These are phyloP conservation scores for Psilocybe tampanensis DNA, from an alignment of 768 basidiomycete species.

Conservation along the genomic window DNA sequence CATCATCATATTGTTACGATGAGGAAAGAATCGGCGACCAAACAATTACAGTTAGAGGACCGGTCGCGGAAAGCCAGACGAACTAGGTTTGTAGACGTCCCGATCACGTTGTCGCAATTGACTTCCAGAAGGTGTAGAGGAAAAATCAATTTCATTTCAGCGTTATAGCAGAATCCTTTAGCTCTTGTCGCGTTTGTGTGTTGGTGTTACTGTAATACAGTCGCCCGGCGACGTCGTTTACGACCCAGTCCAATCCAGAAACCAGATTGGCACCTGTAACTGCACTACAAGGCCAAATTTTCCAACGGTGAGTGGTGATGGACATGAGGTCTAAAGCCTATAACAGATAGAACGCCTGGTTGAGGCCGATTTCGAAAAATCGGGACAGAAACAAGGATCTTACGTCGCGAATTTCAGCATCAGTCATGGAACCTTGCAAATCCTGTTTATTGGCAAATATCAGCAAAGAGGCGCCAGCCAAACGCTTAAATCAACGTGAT, in stretches of 20 bases:
- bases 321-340: slow-evolving; percentile 81
- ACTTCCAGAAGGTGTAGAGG: slow-evolving; percentile 8
- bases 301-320: slow-evolving; percentile 90
- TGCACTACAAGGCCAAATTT: slow-evolving; percentile 90
- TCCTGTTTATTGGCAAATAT: slow-evolving; percentile 99
- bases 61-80: slow-evolving; percentile 14
- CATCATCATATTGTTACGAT: neutral
- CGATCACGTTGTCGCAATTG: neutral
- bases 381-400: slow-evolving; percentile 33
- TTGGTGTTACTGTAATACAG: slow-evolving; percentile 76
- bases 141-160: slow-evolving; percentile 3
- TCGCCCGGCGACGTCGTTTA: slow-evolving; percentile 83
- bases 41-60: slow-evolving; percentile 18
- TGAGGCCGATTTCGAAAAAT: slow-evolving; percentile 15
- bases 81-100: neutral
- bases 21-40: slow-evolving; percentile 13
- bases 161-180: slow-evolving; percentile 6
- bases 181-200: slow-evolving; percentile 20
- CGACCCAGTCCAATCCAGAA: slow-evolving; percentile 89
- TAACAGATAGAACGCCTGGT: slow-evolving; percentile 6
- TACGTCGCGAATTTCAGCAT: slow-evolving; percentile 82
- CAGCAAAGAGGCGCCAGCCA: slow-evolving; percentile 94
- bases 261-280: slow-evolving; percentile 86
- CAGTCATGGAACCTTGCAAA: slow-evolving; percentile 82
- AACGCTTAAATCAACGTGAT: slow-evolving; percentile 56